Conservation (phyloP, 192 early-diverging fungal genomes). For the Helicostylum pulchrum region DNA sequence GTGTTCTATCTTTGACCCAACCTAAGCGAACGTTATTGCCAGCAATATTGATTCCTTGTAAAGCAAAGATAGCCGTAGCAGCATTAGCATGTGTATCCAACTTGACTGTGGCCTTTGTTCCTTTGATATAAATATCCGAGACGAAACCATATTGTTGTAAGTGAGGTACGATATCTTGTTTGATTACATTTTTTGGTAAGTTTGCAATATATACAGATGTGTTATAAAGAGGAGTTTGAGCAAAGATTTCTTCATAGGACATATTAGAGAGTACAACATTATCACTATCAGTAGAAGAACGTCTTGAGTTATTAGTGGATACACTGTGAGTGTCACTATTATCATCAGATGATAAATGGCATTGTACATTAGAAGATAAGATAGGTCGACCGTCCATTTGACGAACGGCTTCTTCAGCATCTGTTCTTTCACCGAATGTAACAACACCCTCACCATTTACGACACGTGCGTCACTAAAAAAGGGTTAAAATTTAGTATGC, state of each 20-base stretch:
- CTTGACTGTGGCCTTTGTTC: slow-evolving; percentile 72
- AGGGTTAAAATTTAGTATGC: too few relatives aligned
- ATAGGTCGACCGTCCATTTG: slow-evolving; percentile 85
- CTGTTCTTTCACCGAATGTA: slow-evolving; percentile 73
- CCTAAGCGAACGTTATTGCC: slow-evolving; percentile 57
- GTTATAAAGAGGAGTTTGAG: slow-evolving; percentile 78
- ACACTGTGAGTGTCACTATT: slow-evolving; percentile 1
- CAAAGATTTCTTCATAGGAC: slow-evolving; percentile 69
- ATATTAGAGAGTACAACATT: slow-evolving; percentile 25
- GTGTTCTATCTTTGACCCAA: slow-evolving; percentile 17
- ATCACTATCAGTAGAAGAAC: slow-evolving; percentile 3
- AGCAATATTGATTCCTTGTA: slow-evolving; percentile 70
- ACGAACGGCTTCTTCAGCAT: slow-evolving; percentile 79
- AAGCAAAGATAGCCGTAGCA: slow-evolving; percentile 75
- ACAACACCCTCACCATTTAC: slow-evolving; percentile 86
- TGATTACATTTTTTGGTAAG: slow-evolving; percentile 65
- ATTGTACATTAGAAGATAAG: slow-evolving; percentile 76
- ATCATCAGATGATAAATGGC: slow-evolving; percentile 88
- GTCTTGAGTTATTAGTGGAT: background rate
- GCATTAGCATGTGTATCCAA: slow-evolving; percentile 89
- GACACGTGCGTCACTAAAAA: slow-evolving; percentile 62
- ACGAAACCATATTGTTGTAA: slow-evolving; percentile 81
- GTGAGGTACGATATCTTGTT: slow-evolving; percentile 66
- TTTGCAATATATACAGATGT: slow-evolving; percentile 89
- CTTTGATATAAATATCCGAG: slow-evolving; percentile 75